A percentile compares a stretch with the other conserved stretches of the same genome.
Evolutionary conservation across 225 moss, liverwort and hornwort species (phyloP).

Genomic region (Pleurozium schreberi): DNA sequence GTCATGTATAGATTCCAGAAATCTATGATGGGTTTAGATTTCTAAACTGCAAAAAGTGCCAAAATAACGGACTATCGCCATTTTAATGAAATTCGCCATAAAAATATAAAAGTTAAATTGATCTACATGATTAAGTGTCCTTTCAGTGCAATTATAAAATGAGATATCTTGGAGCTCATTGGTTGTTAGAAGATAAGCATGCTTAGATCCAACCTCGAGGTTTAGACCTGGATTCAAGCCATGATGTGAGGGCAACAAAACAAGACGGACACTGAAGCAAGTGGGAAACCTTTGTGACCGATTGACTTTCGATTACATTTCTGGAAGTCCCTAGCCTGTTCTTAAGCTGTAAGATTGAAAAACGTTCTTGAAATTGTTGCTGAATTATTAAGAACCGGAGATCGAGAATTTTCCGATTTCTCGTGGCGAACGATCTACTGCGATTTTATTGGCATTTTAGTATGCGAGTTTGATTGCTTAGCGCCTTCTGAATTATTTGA

Average conservation of each 20-base stretch:
- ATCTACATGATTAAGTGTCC: no score
- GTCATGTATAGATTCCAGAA: no score
- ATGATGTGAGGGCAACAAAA: no score
- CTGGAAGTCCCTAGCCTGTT: no score
- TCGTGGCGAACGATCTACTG: not conserved
- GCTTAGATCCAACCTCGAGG: not conserved
- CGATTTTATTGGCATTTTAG: not conserved
- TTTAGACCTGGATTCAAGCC: not conserved
- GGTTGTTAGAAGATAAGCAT: not conserved
- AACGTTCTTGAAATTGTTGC: not conserved
- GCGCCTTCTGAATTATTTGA: not conserved
- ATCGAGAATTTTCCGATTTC: not conserved
- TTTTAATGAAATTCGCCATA: no score
- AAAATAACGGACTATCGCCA: no score
- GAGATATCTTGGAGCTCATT: not conserved
- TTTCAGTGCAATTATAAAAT: not conserved
- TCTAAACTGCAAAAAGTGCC: no score
- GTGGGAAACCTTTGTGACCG: no score
- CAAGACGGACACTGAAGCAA: no score
- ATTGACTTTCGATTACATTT: no score
- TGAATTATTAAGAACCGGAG: not conserved
- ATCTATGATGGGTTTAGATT: no score
- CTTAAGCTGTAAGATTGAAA: not conserved
- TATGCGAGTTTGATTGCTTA: not conserved
- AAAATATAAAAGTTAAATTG: not conserved